These are phyloP conservation scores for Calycina marina DNA, from an alignment of 2,329 filamentous ascomycete species.

Conservation along the genomic window DNA sequence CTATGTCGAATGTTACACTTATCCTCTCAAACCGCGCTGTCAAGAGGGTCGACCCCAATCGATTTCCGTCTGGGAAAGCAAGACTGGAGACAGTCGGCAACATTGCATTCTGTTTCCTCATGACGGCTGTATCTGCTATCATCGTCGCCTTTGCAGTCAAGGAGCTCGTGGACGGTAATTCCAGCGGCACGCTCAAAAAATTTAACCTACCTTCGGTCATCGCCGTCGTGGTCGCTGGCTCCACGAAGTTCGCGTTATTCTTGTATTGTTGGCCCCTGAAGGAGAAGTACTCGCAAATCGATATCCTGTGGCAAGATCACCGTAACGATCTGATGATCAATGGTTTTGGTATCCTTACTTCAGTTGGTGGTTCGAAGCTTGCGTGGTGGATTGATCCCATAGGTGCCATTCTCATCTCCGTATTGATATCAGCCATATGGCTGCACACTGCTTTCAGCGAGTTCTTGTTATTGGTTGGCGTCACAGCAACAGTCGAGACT, in stretches of 20 bases:
- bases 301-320: constrained; percentile 93
- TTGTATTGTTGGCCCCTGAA: constrained; percentile 85
- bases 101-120: constrained; percentile 90
- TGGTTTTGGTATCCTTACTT: constrained; percentile 80
- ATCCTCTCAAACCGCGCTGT: constrained; percentile 82
- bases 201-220: constrained; percentile 78
- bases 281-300: constrained; percentile 80
- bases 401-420: constrained; percentile 73
- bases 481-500: constrained; percentile 70
- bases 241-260: constrained; percentile 71
- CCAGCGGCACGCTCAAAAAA: constrained; percentile 32
- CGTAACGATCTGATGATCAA: constrained; percentile 97
- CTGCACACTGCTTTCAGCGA: constrained; percentile 72
- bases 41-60: constrained; percentile 67
- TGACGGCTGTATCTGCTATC: constrained; percentile 83
- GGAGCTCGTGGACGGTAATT: constrained; percentile 43
- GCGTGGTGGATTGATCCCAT: constrained; percentile 91
- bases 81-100: constrained; percentile 92
- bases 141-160: constrained; percentile 77
- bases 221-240: constrained; percentile 71
- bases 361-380: constrained; percentile 78
- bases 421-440: constrained; percentile 70
- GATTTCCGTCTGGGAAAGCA: constrained; percentile 85
- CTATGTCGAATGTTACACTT: constrained; percentile 73
- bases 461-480: constrained; percentile 82